Base-by-base conservation (phyloP, 176 grass and related monocot species). In the Aegilops sharonensis region DNA sequence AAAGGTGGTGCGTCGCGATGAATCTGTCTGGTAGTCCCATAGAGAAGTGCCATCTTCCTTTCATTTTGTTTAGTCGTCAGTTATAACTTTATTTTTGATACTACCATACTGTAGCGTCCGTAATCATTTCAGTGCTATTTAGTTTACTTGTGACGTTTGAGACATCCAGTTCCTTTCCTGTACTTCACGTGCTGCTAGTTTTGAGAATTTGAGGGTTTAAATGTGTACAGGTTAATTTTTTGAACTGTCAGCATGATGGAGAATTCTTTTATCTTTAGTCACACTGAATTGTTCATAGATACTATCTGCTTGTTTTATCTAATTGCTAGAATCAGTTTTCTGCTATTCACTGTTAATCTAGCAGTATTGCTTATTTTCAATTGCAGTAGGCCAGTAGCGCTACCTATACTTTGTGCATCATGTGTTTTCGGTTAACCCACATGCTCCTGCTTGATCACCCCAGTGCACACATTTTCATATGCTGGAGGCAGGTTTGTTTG, bases 1-100 rank as follows among this genome's bases (percentile, higher is more conserved):
- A 99, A 91, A 90, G 85, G 89, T 6, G 85, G 70, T 10, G 77
- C 85, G 1, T 85, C 85, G 25, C 39, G 79, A 64, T 84, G 86
- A 89, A 78, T 59, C 42, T 65, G 43, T 52, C 48, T 75, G 4
- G n/a, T 76, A 83, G 77, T 80, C 34, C 27, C 13, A 29, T 66
- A 79, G 72, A 24, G 43, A 60, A 30, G 60, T 24, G n/a, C 4
- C 31, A 63, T 71, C 48, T 23, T 75, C 42, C 43, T 70, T 50
- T 48, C 72, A 56, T 78, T 54, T 80, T 85, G 21, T 85, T 72
- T 78, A 78, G 40, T 57, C 21, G 65, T 77, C 78, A 39, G 75
- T 57, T 78, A 78, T 85, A 30, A 54, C 52, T 85, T 85, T 34
- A 85, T 82, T 90, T 86, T 78, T 73, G 1, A 64, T 50, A 63